Evolutionary conservation across 176 grass and related monocot genomes (phyloP).

Genomic region (Aegilops umbellulata): DNA sequence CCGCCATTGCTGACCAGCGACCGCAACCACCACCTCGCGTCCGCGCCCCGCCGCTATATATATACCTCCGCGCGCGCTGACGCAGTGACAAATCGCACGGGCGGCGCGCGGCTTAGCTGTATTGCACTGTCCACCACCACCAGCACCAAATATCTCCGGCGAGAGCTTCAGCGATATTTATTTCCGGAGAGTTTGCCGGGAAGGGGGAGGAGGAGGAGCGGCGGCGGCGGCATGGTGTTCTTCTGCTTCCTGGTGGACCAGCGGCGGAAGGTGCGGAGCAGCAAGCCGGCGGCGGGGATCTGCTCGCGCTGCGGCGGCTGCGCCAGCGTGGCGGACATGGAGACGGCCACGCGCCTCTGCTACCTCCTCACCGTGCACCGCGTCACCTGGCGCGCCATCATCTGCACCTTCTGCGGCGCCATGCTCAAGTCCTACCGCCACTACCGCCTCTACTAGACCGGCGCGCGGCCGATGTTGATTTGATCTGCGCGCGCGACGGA

Average conservation of each 20-base stretch:
- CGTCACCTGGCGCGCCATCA: slow-evolving; percentile 86
- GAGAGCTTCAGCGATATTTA: background rate
- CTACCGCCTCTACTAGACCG: slow-evolving; percentile 32
- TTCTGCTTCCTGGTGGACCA: slow-evolving; percentile 98
- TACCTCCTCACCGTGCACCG: slow-evolving; percentile 86
- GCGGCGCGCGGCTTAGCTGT: background rate
- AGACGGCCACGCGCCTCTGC: slow-evolving; percentile 82
- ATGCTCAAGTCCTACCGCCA: slow-evolving; percentile 97
- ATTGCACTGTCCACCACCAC: background rate
- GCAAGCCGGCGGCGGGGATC: slow-evolving; percentile 97
- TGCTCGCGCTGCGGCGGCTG: slow-evolving; percentile 95
- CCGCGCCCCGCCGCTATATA: background rate
- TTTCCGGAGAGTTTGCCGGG: background rate
- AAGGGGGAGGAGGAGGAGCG: background rate
- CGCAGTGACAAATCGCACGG: background rate
- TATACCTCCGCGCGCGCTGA: background rate
- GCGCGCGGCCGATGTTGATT: too few species aligned
- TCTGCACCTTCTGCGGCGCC: slow-evolving; percentile 98
- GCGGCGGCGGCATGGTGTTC: slow-evolving; percentile 51
- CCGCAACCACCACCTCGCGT: background rate
- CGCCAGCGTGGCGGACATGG: slow-evolving; percentile 99
- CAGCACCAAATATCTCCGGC: too few species aligned
- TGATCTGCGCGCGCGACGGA: background rate
- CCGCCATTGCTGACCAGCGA: background rate
- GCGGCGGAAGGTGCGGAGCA: slow-evolving; percentile 82